Evolutionary conservation across 164 flowering plant genomes (phyloP), one percentile per base, ranked within the genome.

Genomic region (Annona squamosa): DNA sequence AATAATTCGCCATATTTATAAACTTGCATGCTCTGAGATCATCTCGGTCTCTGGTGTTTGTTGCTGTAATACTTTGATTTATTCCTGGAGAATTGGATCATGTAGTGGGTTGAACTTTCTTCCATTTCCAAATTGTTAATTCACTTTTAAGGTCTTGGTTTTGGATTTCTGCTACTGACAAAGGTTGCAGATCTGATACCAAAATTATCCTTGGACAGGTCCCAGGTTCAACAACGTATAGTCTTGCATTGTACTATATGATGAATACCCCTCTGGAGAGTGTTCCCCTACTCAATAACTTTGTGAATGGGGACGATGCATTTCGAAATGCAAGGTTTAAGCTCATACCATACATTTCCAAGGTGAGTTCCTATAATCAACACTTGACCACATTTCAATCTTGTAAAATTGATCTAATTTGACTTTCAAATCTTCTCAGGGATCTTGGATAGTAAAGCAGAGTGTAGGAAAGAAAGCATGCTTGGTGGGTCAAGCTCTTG

Each of bases 391-490:
- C 46, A 70, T 64, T 62, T 48, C n/a, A 37, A 19, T 73, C 47
- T 7, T 47, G 42, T 46, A 42, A 48, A 4, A 47, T 5, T 16
- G 37, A 26, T 70, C 63, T 10, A 12, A 45, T 46, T 70, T 48
- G 44, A 42, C 52, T 47, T 61, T 75, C 69, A 2, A 3, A 17
- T 72, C 19, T 48, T 70, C 62, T 76, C 78, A 94, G 97, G 98
- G 97, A 46, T 87, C 97, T 57, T 94, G 98, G 98, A 92, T 94
- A 74, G 98, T 94, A 43, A 92, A 92, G 80, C 98, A 94, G 74
- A 94, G 98, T 77, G 98, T 94, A 46, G 97, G 97, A 72, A 94
- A 88, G 88, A 94, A 87, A 76, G 91, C 98, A 70, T 89, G 97
- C 78, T 77, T 94, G 76, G 78, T 94, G 52, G 97, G 98, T 78